Base-by-base conservation (phyloP, 768 basidiomycete species). In the Tremella yokohamensis region DNA sequence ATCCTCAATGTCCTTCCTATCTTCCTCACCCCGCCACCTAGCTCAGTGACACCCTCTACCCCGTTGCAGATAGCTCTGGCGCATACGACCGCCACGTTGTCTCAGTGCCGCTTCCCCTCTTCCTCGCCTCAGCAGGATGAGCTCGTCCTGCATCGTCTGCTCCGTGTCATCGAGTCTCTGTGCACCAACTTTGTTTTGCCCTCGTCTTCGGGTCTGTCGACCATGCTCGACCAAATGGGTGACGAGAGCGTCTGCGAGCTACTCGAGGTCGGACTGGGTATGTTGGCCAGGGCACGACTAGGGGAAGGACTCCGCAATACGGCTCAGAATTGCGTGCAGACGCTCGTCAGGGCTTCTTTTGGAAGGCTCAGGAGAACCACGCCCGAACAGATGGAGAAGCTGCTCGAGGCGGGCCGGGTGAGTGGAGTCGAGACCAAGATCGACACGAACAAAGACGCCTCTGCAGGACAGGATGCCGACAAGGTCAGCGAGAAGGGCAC, bases 61-160 rank as follows among this genome's bases (percentile, higher is more conserved):
- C 93, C 60, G 82, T 86, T 62, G 72, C 79, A 53, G 53, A 57
- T 67, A 45, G 87, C 87, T 4, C 82, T 98, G 52, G 80, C 85
- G 16, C 89, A 90, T 61, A 82, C 96, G 58, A 93, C 92, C 74
- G 87, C 83, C 59, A 86, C 94, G 0, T 84, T 93, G 12, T 90
- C 94, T 4, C 90, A 90, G 70, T 97, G 94, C 82, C 92, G 94
- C 78, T 99, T 99, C 71, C 94, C 98, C 78, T 89, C 90, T 3
- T 94, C 89, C 69, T 92, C 97, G 73, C 90, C 90, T 1, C 90
- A 92, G n/a, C 89, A 90, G 4, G 96, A 99, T 77, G 96, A 99
- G 76, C 88, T 96, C 8, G 93, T 97, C 8, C 81, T 98, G 7
- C 82, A 94, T 63, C 89, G 86, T 75, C 91, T 98, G 58, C 84